Evolutionary conservation across 2,329 filamentous ascomycete genomes (phyloP).

Genomic region (Paecilomyces fulvus): DNA sequence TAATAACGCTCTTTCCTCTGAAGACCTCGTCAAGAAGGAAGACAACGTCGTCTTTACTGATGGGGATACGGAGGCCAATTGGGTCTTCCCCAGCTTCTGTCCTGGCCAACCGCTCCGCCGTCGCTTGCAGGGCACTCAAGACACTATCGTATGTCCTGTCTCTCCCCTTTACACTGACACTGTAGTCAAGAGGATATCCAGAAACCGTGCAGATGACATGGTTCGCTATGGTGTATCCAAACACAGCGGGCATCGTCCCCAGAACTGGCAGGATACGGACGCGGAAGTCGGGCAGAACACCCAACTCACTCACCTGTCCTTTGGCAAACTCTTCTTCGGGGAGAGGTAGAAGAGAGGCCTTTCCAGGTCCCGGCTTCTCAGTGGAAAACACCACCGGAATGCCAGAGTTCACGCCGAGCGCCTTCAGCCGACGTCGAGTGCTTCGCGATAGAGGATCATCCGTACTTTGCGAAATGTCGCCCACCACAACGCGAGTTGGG

Average conservation of each 20-base stretch:
- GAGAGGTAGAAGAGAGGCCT: conserved; percentile 79
- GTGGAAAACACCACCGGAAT: conserved; percentile 90
- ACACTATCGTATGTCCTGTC: conserved; percentile 91
- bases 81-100: conserved; percentile 43
- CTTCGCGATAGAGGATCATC: conserved; percentile 83
- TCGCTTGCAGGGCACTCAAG: conserved; percentile 62
- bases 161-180: conserved; percentile 67
- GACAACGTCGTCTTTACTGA: conserved; percentile 72
- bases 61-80: conserved; percentile 67
- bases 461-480: conserved; percentile 79
- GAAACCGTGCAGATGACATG: conserved; percentile 76
- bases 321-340: conserved; percentile 81
- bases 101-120: conserved; percentile 67
- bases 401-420: conserved; percentile 67
- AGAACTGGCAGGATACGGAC: conserved; percentile 91
- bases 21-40: conserved; percentile 89
- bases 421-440: conserved; percentile 70
- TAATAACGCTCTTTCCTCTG: conserved; percentile 71
- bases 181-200: conserved; percentile 74
- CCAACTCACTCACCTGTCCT: conserved; percentile 76
- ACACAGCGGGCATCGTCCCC: conserved; percentile 95
- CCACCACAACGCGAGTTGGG: conserved; percentile 75
- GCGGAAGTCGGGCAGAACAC: conserved; percentile 83
- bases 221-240: conserved; percentile 85
- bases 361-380: conserved; percentile 81